A percentile compares a stretch with the other conserved stretches of the same genome.
These are phyloP conservation scores for Hypoxylon rubiginosum DNA, from an alignment of 2,329 filamentous ascomycete genomes.

Conservation along the genomic window DNA sequence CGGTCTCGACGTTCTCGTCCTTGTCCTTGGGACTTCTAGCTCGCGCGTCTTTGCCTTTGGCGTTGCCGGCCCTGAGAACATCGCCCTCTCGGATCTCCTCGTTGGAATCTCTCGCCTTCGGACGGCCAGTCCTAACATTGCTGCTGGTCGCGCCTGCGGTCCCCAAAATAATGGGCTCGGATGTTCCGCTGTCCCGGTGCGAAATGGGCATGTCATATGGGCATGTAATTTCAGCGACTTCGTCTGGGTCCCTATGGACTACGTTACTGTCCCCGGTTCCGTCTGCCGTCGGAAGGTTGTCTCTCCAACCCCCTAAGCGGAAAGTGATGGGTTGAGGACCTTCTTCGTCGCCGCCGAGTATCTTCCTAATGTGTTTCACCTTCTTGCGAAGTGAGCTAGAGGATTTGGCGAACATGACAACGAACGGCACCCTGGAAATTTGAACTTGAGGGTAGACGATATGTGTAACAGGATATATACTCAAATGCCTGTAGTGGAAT, in stretches of 20 bases:
- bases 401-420: constrained; percentile 14
- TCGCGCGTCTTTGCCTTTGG: neutral
- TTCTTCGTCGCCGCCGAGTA: neutral
- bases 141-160: neutral
- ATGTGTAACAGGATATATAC: neutral
- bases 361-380: constrained; percentile 13
- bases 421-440: neutral
- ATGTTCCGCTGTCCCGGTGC: neutral
- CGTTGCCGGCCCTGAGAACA: neutral
- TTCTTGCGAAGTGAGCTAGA: constrained; percentile 25
- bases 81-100: neutral
- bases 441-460: neutral
- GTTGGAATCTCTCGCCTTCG: neutral
- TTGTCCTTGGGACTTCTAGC: neutral
- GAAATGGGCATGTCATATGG: neutral
- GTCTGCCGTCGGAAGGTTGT: neutral
- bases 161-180: too few species aligned
- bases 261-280: neutral
- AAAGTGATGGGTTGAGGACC: neutral
- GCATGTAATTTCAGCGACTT: too few species aligned
- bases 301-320: neutral
- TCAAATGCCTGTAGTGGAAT: neutral
- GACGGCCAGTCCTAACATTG: neutral
- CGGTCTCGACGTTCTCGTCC: neutral
- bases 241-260: too few species aligned